phyloP scores from a whole-genome alignment of 2,329 filamentous ascomycete genomes.

The Fusarium penzigii region DNA sequence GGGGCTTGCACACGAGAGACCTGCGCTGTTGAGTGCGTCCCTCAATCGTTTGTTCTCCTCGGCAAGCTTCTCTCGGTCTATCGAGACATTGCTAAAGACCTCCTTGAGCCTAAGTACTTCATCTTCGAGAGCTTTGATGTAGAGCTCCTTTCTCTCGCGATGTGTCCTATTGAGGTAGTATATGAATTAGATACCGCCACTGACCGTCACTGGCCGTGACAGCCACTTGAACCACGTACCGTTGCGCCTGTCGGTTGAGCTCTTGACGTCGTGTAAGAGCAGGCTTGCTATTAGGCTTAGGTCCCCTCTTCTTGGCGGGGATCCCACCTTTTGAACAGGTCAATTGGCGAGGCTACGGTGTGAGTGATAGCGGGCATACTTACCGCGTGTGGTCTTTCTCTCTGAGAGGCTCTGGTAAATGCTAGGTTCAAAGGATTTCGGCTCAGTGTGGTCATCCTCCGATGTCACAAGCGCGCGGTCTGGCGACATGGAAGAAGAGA shows the following conservation, averaged over 20 bases:
- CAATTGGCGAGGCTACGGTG: constrained; percentile 2
- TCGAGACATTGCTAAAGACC: constrained; percentile 70
- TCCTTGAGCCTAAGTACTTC: constrained; percentile 89
- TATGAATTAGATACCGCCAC: constrained; percentile 9
- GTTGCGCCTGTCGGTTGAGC: constrained; percentile 91
- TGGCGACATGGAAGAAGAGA: constrained; percentile 52
- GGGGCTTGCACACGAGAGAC: constrained; percentile 40
- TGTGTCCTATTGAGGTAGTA: constrained; percentile 70
- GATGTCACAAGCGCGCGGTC: constrained; percentile 31
- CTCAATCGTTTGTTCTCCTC: constrained; percentile 80
- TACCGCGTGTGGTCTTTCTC: constrained; percentile 78
- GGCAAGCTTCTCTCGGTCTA: constrained; percentile 73
- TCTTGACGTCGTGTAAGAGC: constrained; percentile 90
- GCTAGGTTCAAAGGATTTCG: constrained; percentile 52
- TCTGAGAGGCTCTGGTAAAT: constrained; percentile 70
- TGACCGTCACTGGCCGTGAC: background rate
- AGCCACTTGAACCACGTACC: constrained; percentile 53
- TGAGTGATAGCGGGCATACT: constrained; percentile 7
- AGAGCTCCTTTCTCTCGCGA: constrained; percentile 93
- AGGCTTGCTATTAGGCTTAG: constrained; percentile 95
- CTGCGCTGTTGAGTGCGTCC: constrained; percentile 54
- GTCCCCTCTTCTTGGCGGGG: constrained; percentile 83
- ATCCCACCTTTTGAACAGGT: constrained; percentile 70
- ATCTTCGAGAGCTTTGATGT: constrained; percentile 91
- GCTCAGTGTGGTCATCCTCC: constrained; percentile 40